Conservation (phyloP, 2,329 filamentous ascomycete species). For the Xylaria sp. region DNA sequence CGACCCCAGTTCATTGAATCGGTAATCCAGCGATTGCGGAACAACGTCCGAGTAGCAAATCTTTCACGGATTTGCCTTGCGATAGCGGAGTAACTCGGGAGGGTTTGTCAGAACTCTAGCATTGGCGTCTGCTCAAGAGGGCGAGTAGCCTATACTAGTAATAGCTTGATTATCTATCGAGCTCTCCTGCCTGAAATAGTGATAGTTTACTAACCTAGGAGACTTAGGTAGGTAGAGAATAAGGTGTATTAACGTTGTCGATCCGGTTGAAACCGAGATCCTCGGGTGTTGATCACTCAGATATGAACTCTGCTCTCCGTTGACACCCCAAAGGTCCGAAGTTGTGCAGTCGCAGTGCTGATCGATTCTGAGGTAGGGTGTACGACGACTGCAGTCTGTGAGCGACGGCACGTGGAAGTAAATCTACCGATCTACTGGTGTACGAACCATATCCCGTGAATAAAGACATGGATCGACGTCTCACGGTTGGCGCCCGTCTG, state of each 20-base stretch:
- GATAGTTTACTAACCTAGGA: background rate
- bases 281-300: constrained; percentile 15
- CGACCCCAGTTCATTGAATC: background rate
- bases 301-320: background rate
- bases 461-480: background rate
- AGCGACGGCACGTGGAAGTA: background rate
- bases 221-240: background rate
- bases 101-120: background rate
- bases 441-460: background rate
- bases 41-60: background rate
- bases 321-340: background rate
- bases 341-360: constrained; percentile 1
- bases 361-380: background rate
- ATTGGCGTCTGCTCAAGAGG: background rate
- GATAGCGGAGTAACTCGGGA: no score
- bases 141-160: no score
- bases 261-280: constrained; percentile 35
- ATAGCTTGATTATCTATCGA: background rate
- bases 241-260: background rate
- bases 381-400: background rate
- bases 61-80: background rate
- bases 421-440: background rate
- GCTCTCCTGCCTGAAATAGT: background rate
- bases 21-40: background rate
- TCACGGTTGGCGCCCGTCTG: constrained; percentile 32